These are phyloP conservation scores for Mucuna pruriens DNA, from an alignment of 306 rosid species.

Conservation along the genomic window DNA sequence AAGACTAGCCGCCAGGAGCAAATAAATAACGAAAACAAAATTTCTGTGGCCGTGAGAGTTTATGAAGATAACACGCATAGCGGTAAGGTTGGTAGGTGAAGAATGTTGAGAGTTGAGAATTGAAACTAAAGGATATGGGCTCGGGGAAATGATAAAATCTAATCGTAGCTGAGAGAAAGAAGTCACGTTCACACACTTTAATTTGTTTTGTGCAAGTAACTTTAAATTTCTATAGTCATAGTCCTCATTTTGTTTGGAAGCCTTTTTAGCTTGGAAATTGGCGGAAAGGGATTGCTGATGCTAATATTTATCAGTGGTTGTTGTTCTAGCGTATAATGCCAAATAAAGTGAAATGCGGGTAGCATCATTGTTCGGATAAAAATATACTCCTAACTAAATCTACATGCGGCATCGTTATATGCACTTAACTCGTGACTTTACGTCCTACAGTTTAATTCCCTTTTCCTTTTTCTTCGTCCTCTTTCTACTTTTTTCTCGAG, in stretches of 20 bases:
- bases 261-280: conserved; percentile 79
- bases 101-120: neutral
- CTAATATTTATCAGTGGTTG: conserved; percentile 35
- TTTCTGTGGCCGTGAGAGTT: neutral
- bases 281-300: conserved; percentile 69
- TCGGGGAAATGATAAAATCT: neutral
- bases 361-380: conserved; percentile 67
- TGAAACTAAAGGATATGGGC: neutral
- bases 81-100: neutral
- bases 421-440: conserved; percentile 60
- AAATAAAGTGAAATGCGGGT: conserved; percentile 54
- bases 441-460: conserved; percentile 44
- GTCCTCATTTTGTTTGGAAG: conserved; percentile 62
- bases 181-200: conserved; percentile 33
- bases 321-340: conserved; percentile 41
- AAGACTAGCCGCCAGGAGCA: neutral
- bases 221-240: conserved; percentile 48
- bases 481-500: conserved; percentile 45
- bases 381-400: conserved; percentile 62
- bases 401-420: conserved; percentile 53
- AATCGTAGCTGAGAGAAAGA: conserved; percentile 17
- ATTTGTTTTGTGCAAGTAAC: conserved; percentile 36
- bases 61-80: neutral
- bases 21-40: neutral
- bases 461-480: conserved; percentile 36